Evolutionary conservation across 176 grass and related monocot species (phyloP).

Genomic region (Saccharum officinarum): DNA sequence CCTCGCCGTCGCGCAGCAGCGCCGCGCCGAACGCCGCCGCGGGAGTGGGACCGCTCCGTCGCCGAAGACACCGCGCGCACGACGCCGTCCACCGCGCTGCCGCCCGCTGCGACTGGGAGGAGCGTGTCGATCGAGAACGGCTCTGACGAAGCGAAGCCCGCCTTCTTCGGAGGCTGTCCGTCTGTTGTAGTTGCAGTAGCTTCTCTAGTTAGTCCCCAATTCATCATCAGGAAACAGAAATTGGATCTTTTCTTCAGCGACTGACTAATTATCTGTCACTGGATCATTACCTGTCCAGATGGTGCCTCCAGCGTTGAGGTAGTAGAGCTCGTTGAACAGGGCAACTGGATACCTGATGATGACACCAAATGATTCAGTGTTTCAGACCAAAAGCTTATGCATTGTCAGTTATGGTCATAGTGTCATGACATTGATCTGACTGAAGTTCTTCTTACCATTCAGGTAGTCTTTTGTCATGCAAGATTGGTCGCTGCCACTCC

Average conservation of each 20-base stretch:
- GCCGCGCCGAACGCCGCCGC: constrained; percentile 46
- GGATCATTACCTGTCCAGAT: constrained; percentile 73
- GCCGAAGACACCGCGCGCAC: constrained; percentile 47
- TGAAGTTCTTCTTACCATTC: constrained; percentile 47
- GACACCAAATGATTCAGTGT: not conserved
- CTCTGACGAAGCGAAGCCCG: constrained; percentile 41
- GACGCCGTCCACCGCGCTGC: constrained; percentile 41
- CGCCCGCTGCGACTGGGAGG: not conserved
- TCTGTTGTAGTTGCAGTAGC: constrained; percentile 32
- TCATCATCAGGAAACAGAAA: too few relatives aligned
- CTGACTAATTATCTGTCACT: not conserved
- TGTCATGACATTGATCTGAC: not conserved
- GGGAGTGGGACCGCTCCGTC: constrained; percentile 26
- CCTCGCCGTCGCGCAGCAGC: constrained; percentile 57
- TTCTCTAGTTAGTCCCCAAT: too few relatives aligned
- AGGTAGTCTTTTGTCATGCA: constrained; percentile 69
- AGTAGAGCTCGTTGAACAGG: constrained; percentile 93
- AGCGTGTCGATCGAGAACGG: constrained; percentile 56
- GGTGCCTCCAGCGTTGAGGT: constrained; percentile 83
- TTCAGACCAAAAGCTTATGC: not conserved
- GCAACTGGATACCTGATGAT: constrained; percentile 64
- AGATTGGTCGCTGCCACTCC: constrained; percentile 80
- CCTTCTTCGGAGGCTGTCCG: constrained; percentile 52
- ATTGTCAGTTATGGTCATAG: not conserved
- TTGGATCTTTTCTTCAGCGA: not conserved